Evolutionary conservation across 1,139 yeast species (phyloP), one percentile per base, ranked within the genome.

Genomic region (Kazachstania sp.): DNA sequence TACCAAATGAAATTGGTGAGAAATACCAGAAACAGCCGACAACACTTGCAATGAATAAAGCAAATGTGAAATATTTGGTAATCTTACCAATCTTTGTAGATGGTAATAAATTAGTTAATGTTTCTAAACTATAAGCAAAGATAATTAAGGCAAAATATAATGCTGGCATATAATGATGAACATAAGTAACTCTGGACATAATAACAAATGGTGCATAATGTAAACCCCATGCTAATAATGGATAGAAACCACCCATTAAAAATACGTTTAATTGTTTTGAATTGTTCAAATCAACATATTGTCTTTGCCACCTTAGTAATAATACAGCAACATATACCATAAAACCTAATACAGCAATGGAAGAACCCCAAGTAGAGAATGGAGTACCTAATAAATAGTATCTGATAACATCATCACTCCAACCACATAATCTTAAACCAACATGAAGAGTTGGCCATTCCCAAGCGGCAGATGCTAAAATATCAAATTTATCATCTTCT

Each of bases 181-280:
- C 92, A 64, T 94, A 92, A 4, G 96, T 88, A 55, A 94, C 97
- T 74, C 99, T 85, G 28, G 95, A 88, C 98, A 92, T 92, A 55
- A 90, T 74, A 45, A 85, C 78, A 66, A 92, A 92, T 39, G 99
- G 97, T 61, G 83, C 67, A 67, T 74, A 94, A 69, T 94, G 98
- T 66, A 92, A 74, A 54, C 87, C 82, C 98, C 98, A 94, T 31
- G 96, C 98, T 47, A 92, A 69, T 72, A 90, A 80, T 48, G 98
- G 83, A 59, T 87, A 85, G 46, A 92, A 65, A 58, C 97, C 98
- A 50, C 95, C 95, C 78, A 87, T 80, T 42, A 79, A 63, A 63
- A 77, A 77, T 35, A 69, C 52, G 55, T 75, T 71, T 36, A 68
- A 58, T 43, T 69, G 67, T 32, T 63, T 61, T 9, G 64, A 50